Evolutionary conservation across 192 early-diverging fungal species (phyloP).

Genomic region (Coemansia javaensis): DNA sequence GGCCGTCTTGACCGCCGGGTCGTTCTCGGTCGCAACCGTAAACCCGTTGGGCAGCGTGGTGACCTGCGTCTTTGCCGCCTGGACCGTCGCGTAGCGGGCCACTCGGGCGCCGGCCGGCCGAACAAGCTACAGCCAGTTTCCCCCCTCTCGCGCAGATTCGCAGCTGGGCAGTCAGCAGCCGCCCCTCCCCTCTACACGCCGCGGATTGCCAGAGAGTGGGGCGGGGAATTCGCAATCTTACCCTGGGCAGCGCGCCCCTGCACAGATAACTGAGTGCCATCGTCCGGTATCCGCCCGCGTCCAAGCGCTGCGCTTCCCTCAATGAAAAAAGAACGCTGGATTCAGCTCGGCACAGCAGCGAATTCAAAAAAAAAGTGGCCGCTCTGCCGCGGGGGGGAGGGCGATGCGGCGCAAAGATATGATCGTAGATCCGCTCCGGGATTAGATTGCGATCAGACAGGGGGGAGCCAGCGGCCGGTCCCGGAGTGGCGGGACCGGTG

Average conservation of each 20-base stretch:
- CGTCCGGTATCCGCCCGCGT: slow-evolving; percentile 3
- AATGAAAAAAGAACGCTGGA: not conserved
- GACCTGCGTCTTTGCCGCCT: slow-evolving; percentile 54
- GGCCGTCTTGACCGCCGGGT: slow-evolving; percentile 75
- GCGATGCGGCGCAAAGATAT: too few species aligned
- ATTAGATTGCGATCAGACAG: too few species aligned
- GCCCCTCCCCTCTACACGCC: too few species aligned
- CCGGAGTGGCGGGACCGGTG: too few species aligned
- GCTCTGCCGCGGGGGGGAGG: too few species aligned
- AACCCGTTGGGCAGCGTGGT: slow-evolving; percentile 74
- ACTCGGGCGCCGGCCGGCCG: slow-evolving; percentile 38
- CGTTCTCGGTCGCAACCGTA: slow-evolving; percentile 77
- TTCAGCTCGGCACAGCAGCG: too few species aligned
- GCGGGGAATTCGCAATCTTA: slow-evolving; percentile 19
- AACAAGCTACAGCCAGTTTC: slow-evolving; percentile 33
- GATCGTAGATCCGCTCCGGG: too few species aligned
- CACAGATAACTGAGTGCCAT: slow-evolving; percentile 47
- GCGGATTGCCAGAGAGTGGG: too few species aligned
- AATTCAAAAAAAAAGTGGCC: slow-evolving; percentile 10
- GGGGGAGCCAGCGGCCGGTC: too few species aligned
- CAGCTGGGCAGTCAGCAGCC: too few species aligned
- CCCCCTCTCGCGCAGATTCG: too few species aligned
- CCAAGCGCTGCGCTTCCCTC: too few species aligned
- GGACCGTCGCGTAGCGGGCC: slow-evolving; percentile 45
- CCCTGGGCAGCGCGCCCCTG: slow-evolving; percentile 46